These are phyloP conservation scores for Fusarium cicatricum DNA, from an alignment of 2,329 filamentous ascomycete genomes.

Conservation along the genomic window DNA sequence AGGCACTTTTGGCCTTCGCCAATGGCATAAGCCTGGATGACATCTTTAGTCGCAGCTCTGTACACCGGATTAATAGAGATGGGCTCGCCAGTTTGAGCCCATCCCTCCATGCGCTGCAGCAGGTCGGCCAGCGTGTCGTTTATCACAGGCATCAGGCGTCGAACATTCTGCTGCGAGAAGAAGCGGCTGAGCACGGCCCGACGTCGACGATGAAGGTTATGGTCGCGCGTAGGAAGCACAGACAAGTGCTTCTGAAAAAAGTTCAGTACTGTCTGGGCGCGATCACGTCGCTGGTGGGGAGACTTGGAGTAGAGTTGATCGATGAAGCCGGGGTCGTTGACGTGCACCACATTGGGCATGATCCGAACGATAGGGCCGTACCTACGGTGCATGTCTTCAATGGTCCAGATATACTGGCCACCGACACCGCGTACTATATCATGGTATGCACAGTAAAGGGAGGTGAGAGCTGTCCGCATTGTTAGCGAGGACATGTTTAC, in stretches of 20 bases:
- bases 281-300: slow-evolving; percentile 7
- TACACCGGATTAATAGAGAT: slow-evolving; percentile 8
- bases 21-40: slow-evolving; percentile 29
- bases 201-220: slow-evolving; percentile 32
- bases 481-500: not conserved
- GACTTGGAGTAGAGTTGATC: slow-evolving; percentile 29
- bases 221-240: slow-evolving; percentile 28
- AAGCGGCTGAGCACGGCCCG: slow-evolving; percentile 32
- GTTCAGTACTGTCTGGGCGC: slow-evolving; percentile 13
- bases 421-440: slow-evolving; percentile 17
- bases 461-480: slow-evolving; percentile 1
- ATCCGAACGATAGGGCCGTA: slow-evolving; percentile 48
- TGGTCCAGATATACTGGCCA: slow-evolving; percentile 19
- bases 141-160: slow-evolving; percentile 18
- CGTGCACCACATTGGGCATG: slow-evolving; percentile 38
- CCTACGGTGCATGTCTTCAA: slow-evolving; percentile 45
- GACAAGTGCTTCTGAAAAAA: slow-evolving; percentile 6
- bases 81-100: not conserved
- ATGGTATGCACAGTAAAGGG: slow-evolving; percentile 16
- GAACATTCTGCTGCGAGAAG: slow-evolving; percentile 36
- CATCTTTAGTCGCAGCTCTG: slow-evolving; percentile 22
- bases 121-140: slow-evolving; percentile 16
- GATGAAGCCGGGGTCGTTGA: slow-evolving; percentile 39
- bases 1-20: slow-evolving; percentile 38
- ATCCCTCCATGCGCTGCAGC: slow-evolving; percentile 9